Conservation (phyloP, 495 filamentous ascomycete genomes). For the Aspergillus incahuasiensis region DNA sequence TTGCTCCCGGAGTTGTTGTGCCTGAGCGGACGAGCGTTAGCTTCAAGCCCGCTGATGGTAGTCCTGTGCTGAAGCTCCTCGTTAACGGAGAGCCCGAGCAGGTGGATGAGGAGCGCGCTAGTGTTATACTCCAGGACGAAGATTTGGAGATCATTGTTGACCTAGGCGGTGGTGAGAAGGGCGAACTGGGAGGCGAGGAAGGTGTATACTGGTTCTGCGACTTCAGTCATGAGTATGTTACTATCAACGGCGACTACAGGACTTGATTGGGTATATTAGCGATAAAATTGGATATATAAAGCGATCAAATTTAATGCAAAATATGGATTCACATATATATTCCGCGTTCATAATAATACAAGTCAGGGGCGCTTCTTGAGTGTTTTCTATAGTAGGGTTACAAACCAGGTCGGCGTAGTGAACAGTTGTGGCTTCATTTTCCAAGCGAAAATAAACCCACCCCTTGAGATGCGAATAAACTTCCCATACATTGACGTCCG, state of each 20-base stretch:
- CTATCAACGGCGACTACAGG: conserved; percentile 89
- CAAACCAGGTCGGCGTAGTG: conserved; percentile 23
- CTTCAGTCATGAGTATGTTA: conserved; percentile 96
- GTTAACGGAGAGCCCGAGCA: conserved; percentile 87
- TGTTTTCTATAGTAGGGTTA: conserved; percentile 24
- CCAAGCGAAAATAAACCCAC: conserved; percentile 5
- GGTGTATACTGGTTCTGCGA: conserved; percentile 94
- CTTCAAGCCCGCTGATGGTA: conserved; percentile 84
- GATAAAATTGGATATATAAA: neutral
- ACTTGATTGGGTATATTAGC: conserved; percentile 43
- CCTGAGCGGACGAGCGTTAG: conserved; percentile 87
- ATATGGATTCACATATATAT: neutral
- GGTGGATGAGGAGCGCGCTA: conserved; percentile 86
- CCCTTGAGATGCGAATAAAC: conserved; percentile 10
- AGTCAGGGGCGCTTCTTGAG: neutral
- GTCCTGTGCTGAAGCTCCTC: conserved; percentile 72
- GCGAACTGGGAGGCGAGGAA: conserved; percentile 58
- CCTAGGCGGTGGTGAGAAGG: conserved; percentile 48
- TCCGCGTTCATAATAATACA: conserved; percentile 1
- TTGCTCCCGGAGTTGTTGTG: conserved; percentile 58
- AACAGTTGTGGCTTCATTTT: conserved; percentile 25
- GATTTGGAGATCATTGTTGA: conserved; percentile 77
- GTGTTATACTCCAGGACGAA: conserved; percentile 80
- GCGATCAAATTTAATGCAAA: neutral
- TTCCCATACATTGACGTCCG: conserved; percentile 14